These are phyloP conservation scores for Gynandropsis gynandra DNA, from an alignment of 345 rosid genomes.

Conservation along the genomic window DNA sequence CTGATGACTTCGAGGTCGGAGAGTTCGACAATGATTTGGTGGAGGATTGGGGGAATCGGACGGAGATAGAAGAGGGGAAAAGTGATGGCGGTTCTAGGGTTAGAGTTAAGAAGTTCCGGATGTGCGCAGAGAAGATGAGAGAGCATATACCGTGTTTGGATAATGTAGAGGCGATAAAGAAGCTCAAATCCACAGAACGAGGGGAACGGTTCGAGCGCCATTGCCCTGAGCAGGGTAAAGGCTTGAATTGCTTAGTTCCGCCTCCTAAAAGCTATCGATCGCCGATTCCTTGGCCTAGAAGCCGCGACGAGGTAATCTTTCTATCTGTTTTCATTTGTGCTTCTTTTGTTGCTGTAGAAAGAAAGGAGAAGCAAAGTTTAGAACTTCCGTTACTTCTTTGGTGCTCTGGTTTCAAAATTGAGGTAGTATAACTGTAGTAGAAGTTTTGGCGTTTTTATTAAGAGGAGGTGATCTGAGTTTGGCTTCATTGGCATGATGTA, in stretches of 20 bases:
- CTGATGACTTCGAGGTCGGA: constrained; percentile 74
- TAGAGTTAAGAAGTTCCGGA: constrained; percentile 38
- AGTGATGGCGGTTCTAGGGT: constrained; percentile 19
- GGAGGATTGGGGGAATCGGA: constrained; percentile 54
- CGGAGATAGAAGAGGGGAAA: constrained; percentile 25
- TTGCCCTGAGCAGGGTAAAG: constrained; percentile 62
- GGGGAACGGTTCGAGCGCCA: constrained; percentile 90
- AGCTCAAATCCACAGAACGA: constrained; percentile 53
- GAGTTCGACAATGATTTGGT: constrained; percentile 55
- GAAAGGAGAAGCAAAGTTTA: no score
- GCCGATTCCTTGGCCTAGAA: constrained; percentile 86
- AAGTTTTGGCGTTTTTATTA: constrained; percentile 1
- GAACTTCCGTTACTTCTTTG: background rate
- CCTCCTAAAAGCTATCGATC: constrained; percentile 67
- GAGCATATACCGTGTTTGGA: constrained; percentile 95
- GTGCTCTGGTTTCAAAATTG: background rate
- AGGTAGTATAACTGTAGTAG: background rate
- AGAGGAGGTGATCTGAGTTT: background rate
- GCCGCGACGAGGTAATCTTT: constrained; percentile 80
- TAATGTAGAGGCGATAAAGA: constrained; percentile 60
- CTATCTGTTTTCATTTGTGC: background rate
- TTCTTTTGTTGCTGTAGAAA: no score
- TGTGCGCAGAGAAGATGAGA: constrained; percentile 62
- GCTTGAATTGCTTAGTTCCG: constrained; percentile 79
- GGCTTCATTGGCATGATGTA: constrained; percentile 7